Conservation (phyloP, 768 basidiomycete genomes). For the Trametes maxima region DNA sequence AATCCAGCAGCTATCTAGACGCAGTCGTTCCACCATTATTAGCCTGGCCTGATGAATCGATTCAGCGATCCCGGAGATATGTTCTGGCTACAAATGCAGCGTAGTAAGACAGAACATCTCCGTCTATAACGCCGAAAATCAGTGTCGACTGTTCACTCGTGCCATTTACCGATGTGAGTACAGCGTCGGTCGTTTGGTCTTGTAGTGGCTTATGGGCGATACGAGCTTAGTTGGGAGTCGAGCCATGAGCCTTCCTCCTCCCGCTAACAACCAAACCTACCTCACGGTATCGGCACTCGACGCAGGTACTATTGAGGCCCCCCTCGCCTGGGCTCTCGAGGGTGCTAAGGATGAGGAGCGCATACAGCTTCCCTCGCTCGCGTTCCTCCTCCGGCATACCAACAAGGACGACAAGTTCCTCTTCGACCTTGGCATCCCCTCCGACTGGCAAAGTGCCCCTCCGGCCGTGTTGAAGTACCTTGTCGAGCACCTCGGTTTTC, state of each 20-base stretch:
- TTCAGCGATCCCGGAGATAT: too few species aligned
- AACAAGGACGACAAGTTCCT: conserved; percentile 33
- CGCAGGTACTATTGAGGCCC: conserved; percentile 46
- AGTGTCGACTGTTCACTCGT: too few species aligned
- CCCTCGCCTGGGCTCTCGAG: conserved; percentile 40
- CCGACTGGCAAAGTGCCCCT: conserved; percentile 34
- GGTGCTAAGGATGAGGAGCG: conserved; percentile 24
- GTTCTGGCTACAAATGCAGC: too few species aligned
- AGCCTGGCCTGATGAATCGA: too few species aligned
- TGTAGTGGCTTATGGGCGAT: background rate
- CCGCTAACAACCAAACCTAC: conserved; percentile 47
- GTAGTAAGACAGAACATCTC: too few species aligned
- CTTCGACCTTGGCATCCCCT: conserved; percentile 61
- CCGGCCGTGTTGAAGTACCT: background rate
- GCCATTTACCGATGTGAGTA: too few species aligned
- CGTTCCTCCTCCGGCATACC: conserved; percentile 55
- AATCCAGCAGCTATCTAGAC: too few species aligned
- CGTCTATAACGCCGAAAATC: too few species aligned
- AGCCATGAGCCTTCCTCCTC: conserved; percentile 40
- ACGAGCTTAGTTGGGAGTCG: background rate
- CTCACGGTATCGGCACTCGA: conserved; percentile 58
- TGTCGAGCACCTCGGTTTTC: conserved; percentile 7
- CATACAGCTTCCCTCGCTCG: conserved; percentile 43
- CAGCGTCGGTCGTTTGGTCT: too few species aligned
- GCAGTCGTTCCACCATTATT: too few species aligned